Evolutionary conservation across 2,329 filamentous ascomycete genomes (phyloP).

Genomic region (Penicillium aurantiogriseum): DNA sequence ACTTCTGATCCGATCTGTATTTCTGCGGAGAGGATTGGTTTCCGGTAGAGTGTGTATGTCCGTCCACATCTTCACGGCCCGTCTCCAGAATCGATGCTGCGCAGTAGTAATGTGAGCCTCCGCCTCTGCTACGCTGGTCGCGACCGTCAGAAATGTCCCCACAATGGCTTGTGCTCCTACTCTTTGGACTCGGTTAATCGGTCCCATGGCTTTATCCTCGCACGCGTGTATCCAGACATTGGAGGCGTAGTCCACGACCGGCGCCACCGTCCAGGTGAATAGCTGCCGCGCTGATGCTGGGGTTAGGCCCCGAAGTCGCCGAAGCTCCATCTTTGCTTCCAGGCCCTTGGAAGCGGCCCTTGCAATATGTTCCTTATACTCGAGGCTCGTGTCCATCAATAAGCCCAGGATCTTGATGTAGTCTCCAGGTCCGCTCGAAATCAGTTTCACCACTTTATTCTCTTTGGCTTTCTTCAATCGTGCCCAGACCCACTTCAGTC

Average conservation of each 20-base stretch:
- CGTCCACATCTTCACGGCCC: conserved; percentile 16
- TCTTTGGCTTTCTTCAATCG: too few species aligned
- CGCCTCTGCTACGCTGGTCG: conserved; percentile 21
- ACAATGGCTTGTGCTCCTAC: conserved; percentile 24
- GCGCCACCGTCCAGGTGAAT: conserved; percentile 21
- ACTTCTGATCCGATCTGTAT: background rate
- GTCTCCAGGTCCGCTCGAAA: too few species aligned
- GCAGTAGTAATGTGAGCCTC: conserved; percentile 18
- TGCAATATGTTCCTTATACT: conserved; percentile 26
- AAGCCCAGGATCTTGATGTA: background rate
- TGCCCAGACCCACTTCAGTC: too few species aligned
- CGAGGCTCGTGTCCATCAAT: conserved; percentile 24
- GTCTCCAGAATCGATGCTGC: conserved; percentile 15
- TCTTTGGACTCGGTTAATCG: conserved; percentile 22
- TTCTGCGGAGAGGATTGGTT: conserved; percentile 13
- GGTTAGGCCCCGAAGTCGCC: conserved; percentile 3
- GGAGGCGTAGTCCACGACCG: conserved; percentile 26
- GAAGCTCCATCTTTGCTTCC: conserved; percentile 16
- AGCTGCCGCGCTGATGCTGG: conserved; percentile 18
- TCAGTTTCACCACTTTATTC: too few species aligned
- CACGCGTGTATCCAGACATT: conserved; percentile 24
- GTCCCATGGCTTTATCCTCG: conserved; percentile 8
- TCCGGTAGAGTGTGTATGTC: conserved; percentile 11
- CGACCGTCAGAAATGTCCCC: conserved; percentile 21
- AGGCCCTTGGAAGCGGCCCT: conserved; percentile 23